Base-by-base conservation (phyloP, 352 stramenopile genomes). In the Phytophthora colocasiae region DNA sequence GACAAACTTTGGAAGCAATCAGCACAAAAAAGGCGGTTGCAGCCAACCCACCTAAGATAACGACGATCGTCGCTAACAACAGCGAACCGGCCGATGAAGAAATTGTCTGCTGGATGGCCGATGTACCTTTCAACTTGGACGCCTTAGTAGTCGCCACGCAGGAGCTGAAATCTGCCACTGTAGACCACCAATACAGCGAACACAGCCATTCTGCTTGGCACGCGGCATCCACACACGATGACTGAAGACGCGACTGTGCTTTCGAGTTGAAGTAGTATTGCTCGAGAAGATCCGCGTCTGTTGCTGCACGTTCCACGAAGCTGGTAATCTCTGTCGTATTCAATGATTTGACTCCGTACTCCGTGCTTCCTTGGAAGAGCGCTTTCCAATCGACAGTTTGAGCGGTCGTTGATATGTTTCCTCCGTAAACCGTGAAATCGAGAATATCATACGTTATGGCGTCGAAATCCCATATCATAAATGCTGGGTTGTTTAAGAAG, bases 401-500 rank as follows among this genome's bases (percentile, higher is more conserved):
- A 15, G 61, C 65, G 5, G 24, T 51, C 3, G 70, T 59, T 14
- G 85, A 83, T 24, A 95, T 80, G 55, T 92, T 92, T 24, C 83
- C 81, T n/a, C 77, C 87, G 66, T 94, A 87, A 7, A 96, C 85
- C 2, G 78, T 81, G 51, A 78, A 93, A 60, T 94, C 85, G 8
- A 91, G 32, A 11, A 96, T 51, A 1, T 93, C 81, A 58, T 91
- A 92, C 1, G 85, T 91, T 15, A 53, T 69, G 0, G 73, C 63
- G 39, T 92, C 71, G 51, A 87, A 85, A 24, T 93, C 83, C 87
- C 87, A 95, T 39, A 92, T 69, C 77, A 92, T 92, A 48, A 97
- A 98, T n/a, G 85, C 92, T 31, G 94, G 94, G 66, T 98, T 95
- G 63, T 95, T 97, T 6, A 82, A 78, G 41, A 96, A 97, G 1